Evolutionary conservation across 1,284 basidiomycete genomes (phyloP).

Genomic region (Trichosporon sp.): DNA sequence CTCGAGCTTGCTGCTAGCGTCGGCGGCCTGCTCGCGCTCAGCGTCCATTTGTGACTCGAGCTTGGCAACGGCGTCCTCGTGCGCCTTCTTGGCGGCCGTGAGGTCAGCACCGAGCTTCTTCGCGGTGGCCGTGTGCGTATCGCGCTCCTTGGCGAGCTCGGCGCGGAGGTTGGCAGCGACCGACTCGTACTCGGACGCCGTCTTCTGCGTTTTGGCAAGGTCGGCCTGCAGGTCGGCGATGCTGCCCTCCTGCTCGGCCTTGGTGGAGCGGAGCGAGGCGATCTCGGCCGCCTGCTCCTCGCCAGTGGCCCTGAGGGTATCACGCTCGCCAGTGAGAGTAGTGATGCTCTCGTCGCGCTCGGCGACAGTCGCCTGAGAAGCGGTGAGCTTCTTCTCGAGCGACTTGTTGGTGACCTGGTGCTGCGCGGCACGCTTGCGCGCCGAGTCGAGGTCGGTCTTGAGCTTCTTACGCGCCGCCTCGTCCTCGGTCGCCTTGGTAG

Average conservation of each 20-base stretch:
- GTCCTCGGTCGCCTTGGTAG: conserved; percentile 7
- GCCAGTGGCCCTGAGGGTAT: background rate
- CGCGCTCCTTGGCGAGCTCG: conserved; percentile 18
- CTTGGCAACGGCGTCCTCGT: conserved; percentile 7
- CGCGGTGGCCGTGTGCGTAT: background rate
- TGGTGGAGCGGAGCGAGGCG: background rate
- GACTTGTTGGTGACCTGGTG: conserved; percentile 20
- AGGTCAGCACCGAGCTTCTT: conserved; percentile 12
- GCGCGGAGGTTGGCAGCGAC: background rate
- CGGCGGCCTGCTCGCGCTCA: conserved; percentile 15
- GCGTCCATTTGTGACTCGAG: conserved; percentile 17
- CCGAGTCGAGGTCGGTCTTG: conserved; percentile 22
- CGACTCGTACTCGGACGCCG: conserved; percentile 7
- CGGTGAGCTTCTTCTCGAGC: conserved; percentile 19
- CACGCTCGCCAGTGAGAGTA: conserved; percentile 22
- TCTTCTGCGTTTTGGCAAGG: conserved; percentile 19
- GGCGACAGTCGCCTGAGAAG: background rate
- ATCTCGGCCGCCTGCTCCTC: conserved; percentile 21
- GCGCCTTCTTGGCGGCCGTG: conserved; percentile 15
- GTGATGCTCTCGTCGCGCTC: conserved; percentile 22
- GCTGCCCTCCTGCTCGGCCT: conserved; percentile 12
- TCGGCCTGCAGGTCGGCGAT: conserved; percentile 22
- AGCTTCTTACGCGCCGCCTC: conserved; percentile 22
- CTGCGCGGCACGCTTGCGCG: conserved; percentile 14
- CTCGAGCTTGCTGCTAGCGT: background rate